Conservation (phyloP, 257 asterid species). For the Jacaranda copaia region DNA sequence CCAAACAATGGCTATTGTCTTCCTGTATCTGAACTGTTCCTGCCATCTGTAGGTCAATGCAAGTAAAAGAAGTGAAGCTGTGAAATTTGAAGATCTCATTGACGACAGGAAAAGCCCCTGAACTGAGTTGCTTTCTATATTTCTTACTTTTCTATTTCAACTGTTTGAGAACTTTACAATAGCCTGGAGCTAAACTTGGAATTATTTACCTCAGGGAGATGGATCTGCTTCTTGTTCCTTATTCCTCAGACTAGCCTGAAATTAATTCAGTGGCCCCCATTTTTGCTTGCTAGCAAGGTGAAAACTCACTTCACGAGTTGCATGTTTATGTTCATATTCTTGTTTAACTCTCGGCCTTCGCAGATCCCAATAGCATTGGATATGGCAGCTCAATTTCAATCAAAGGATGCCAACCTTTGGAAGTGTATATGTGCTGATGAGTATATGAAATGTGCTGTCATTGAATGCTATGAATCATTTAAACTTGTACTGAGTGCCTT, state of each 20-base stretch:
- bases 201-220: slow-evolving; percentile 72
- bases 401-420: slow-evolving; percentile 86
- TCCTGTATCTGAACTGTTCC: slow-evolving; percentile 15
- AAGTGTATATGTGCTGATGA: slow-evolving; percentile 82
- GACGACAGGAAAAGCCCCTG: slow-evolving; percentile 70
- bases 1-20: slow-evolving; percentile 33
- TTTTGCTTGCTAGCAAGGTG: slow-evolving; percentile 90
- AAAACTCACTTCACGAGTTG: slow-evolving; percentile 32
- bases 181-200: slow-evolving; percentile 41
- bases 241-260: slow-evolving; percentile 77
- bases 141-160: slow-evolving; percentile 1
- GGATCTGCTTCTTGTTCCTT: slow-evolving; percentile 89
- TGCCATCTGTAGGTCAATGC: slow-evolving; percentile 56
- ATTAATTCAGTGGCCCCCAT: slow-evolving; percentile 87
- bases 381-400: slow-evolving; percentile 82
- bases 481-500: slow-evolving; percentile 69
- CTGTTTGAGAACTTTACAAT: slow-evolving; percentile 14
- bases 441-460: slow-evolving; percentile 81
- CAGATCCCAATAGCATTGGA: slow-evolving; percentile 87
- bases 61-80: slow-evolving; percentile 81
- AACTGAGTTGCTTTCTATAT: slow-evolving; percentile 18
- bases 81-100: slow-evolving; percentile 82
- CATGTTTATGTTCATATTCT: slow-evolving; percentile 26
- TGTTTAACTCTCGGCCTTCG: slow-evolving; percentile 43
- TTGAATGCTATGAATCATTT: slow-evolving; percentile 84